Conservation (phyloP, 768 basidiomycete genomes). For the Hemileccinum rubropunctum region DNA sequence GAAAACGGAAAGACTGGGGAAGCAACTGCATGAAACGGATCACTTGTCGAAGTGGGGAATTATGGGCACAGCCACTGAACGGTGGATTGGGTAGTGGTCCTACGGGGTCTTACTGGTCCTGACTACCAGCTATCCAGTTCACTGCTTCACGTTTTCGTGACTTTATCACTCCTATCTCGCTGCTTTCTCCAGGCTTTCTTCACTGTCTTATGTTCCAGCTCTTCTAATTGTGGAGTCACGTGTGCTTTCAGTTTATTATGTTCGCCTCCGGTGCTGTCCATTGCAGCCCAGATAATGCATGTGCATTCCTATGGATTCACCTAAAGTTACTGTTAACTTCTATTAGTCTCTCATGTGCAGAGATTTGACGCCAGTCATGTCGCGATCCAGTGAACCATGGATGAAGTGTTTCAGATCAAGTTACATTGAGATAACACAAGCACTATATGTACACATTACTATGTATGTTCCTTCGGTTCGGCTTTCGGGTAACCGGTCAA, state of each 20-base stretch:
- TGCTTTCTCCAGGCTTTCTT: conserved; percentile 8
- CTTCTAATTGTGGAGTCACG: conserved; percentile 20
- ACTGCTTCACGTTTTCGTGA: conserved; percentile 19
- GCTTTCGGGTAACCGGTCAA: too few species aligned
- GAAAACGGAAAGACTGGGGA: conserved; percentile 30
- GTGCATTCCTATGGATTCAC: conserved; percentile 15
- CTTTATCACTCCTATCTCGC: conserved; percentile 9
- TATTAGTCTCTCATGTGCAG: too few species aligned
- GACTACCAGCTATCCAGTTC: too few species aligned
- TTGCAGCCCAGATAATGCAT: conserved; percentile 19
- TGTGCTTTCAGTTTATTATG: conserved; percentile 22
- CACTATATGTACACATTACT: too few species aligned
- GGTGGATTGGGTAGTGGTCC: too few species aligned
- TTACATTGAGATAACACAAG: too few species aligned
- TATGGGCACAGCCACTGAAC: conserved; percentile 9
- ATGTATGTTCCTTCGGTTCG: too few species aligned
- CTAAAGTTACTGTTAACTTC: background rate
- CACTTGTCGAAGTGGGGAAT: conserved; percentile 15
- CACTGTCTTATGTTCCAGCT: conserved; percentile 10
- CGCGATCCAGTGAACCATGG: too few species aligned
- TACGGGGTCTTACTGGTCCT: too few species aligned
- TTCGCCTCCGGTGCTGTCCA: conserved; percentile 16
- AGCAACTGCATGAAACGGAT: conserved; percentile 20
- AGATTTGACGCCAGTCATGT: too few species aligned
- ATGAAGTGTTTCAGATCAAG: too few species aligned